A percentile compares a stretch with the other conserved stretches of the same genome.
phyloP scores from a whole-genome alignment of 768 basidiomycete species.

The Plicaturopsis crispa region DNA sequence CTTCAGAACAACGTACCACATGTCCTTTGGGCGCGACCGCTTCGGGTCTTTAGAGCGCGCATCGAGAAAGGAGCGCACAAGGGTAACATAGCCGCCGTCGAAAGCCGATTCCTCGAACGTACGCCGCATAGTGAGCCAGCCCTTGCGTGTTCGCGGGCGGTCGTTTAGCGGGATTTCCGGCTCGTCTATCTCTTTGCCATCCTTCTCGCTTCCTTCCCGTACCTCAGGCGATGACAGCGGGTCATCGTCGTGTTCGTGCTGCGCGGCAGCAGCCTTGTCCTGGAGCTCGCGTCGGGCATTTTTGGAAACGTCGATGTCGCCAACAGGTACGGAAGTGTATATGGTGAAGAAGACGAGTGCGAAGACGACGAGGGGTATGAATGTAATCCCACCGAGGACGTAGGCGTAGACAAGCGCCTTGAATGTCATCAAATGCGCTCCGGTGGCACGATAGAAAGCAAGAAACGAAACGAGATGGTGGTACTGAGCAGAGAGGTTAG shows the following conservation, averaged over 20 bases:
- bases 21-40: conserved; percentile 79
- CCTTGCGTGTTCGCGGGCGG: conserved; percentile 58
- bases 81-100: conserved; percentile 70
- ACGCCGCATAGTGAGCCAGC: conserved; percentile 78
- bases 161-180: conserved; percentile 37
- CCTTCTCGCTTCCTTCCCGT: too few relatives aligned
- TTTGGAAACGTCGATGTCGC: conserved; percentile 40
- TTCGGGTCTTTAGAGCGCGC: conserved; percentile 81
- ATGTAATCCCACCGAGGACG: conserved; percentile 83
- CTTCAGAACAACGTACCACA: conserved; percentile 91
- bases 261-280: conserved; percentile 18
- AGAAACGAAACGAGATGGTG: background rate
- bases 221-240: conserved; percentile 17
- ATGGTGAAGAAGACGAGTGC: conserved; percentile 51
- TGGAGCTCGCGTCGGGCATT: conserved; percentile 24
- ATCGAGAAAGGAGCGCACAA: conserved; percentile 76
- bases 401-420: conserved; percentile 77
- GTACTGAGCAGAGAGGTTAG: background rate
- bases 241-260: conserved; percentile 20
- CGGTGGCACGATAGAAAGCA: conserved; percentile 7
- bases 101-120: conserved; percentile 62
- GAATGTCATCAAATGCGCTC: conserved; percentile 44
- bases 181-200: too few relatives aligned
- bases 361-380: conserved; percentile 71
- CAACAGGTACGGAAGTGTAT: conserved; percentile 84